Evolutionary conservation across 371 early-diverging fungal species (phyloP).

Genomic region (Chytridium lagenaria): DNA sequence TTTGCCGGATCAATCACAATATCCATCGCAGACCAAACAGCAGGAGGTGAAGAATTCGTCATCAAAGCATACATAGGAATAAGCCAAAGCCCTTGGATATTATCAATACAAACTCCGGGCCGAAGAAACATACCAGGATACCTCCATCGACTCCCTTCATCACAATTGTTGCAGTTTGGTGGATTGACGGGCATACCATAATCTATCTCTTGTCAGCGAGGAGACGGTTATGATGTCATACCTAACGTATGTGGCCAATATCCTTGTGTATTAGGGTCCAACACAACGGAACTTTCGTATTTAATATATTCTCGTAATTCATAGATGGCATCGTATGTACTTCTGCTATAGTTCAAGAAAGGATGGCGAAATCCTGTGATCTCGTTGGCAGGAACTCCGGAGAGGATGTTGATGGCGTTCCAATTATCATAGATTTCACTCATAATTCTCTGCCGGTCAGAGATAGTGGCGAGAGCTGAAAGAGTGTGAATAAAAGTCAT

Average conservation of each 20-base stretch:
- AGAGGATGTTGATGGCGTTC: slow-evolving; percentile 31
- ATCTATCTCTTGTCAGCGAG: slow-evolving; percentile 6
- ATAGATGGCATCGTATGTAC: slow-evolving; percentile 24
- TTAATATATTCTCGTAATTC: slow-evolving; percentile 9
- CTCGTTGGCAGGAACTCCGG: slow-evolving; percentile 36
- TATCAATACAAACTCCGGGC: not conserved
- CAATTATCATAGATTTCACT: slow-evolving; percentile 30
- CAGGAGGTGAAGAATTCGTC: slow-evolving; percentile 23
- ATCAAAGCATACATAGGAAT: slow-evolving; percentile 40
- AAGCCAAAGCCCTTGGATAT: slow-evolving; percentile 38
- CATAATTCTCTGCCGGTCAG: not conserved
- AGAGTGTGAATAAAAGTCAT: not conserved
- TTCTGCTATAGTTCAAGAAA: slow-evolving; percentile 38
- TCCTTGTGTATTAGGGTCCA: slow-evolving; percentile 20
- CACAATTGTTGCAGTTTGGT: slow-evolving; percentile 23
- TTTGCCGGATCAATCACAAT: slow-evolving; percentile 17
- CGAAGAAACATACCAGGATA: not conserved
- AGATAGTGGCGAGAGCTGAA: not conserved
- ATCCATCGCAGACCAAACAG: slow-evolving; percentile 40
- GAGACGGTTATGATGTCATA: not conserved
- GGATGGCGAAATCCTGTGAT: slow-evolving; percentile 48
- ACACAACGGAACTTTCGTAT: slow-evolving; percentile 15
- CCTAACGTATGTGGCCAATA: slow-evolving; percentile 38
- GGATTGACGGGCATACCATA: slow-evolving; percentile 31
- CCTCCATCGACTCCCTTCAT: not conserved